Evolutionary conservation across 768 basidiomycete species (phyloP), one percentile per base, ranked within the genome.

Genomic region (Hericium rajendrae): DNA sequence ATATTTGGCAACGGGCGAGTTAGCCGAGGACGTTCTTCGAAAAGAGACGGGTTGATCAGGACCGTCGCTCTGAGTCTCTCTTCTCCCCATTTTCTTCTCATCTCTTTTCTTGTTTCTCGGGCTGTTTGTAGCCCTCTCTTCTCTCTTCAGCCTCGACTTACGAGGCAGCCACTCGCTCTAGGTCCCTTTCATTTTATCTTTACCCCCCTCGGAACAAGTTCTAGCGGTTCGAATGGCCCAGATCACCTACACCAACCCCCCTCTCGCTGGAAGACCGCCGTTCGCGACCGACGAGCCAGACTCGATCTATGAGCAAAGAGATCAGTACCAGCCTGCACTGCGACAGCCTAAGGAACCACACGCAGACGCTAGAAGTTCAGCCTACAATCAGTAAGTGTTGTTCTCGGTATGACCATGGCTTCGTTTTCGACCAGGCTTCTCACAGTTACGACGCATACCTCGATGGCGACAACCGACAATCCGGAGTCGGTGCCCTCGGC

Each of bases 221-320:
- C 41, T 24, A 13, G 46, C 46, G 20, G 39, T 54, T 20, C 18
- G 41, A 1, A 56, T 56, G 55, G 55, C 55, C 13, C 28, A 20
- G n/a, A 22, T 39, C 20, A 39, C 43, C 18, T 68, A 68, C 53
- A 59, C 59, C 54, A 68, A 64, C 26, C 60, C 79, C 22, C 75
- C 82, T 55, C 73, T 83, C 59, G 82, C 82, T 68, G 80, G 82
- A 59, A 76, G 73, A 70, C 83, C 84, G 12, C 83, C 84, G 26
- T 86, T 78, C 66, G 85, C 83, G 49, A 85, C 83, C 39, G 81
- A 88, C 71, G 79, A 84, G 64, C 81, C 81, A 6, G 83, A 85
- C 68, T 76, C 79, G 22, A 71, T 77, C 61, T 87, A 82, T 67
- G 75, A 81, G 60, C 69, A 76, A 15, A 71, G 73, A 60, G 64